Evolutionary conservation across 2,329 filamentous ascomycete species (phyloP), one percentile per base, ranked within the genome.

Genomic region (Talaromyces pinophilus): DNA sequence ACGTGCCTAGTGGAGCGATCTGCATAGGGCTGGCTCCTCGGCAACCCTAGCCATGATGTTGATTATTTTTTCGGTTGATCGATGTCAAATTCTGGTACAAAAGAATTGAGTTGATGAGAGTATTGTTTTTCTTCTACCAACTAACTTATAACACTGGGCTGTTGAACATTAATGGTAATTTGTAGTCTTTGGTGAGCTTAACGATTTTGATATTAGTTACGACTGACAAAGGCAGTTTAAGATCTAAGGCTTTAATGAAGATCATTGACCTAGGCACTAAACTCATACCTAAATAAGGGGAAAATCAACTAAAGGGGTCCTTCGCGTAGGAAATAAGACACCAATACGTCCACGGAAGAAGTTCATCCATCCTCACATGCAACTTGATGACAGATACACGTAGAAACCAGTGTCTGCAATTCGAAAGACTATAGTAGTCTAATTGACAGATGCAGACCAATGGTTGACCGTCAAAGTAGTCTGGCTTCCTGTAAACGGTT

Each of bases 401-500:
- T 22, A 22, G 44, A 48, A 48, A 48, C 4, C 44, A 19, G 7
- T 55, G 17, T 19, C 30, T 22, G n/a, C 30, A 7, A 22, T 38
- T 38, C 35, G 8, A 5, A 6, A 35, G n/a, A 55, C 30, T 5
- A 5, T 28, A 11, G n/a, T 11, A 22, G 30, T 25, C 46, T 64
- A 64, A 38, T 52, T 44, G 40, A 57, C 48, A 33, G 62, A 19
- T 7, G 70, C 70, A n/a, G 64, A 66, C 69, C 67, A 71, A 4
- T 69, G 28, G 7, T 69, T 66, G 22, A 71, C 70, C 17, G 59
- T 69, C 50, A 72, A 62, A 2, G 80, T 76, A 69, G 80, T 82
- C 61, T 83, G 77, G 46, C 70, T 79, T 65, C 85, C 85, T 66
- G 79, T 80, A 70, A 87, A 87, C 2, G 85, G 82, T 77, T 87